phyloP scores from a whole-genome alignment of 2,329 filamentous ascomycete species.

The Apiospora arundinis region DNA sequence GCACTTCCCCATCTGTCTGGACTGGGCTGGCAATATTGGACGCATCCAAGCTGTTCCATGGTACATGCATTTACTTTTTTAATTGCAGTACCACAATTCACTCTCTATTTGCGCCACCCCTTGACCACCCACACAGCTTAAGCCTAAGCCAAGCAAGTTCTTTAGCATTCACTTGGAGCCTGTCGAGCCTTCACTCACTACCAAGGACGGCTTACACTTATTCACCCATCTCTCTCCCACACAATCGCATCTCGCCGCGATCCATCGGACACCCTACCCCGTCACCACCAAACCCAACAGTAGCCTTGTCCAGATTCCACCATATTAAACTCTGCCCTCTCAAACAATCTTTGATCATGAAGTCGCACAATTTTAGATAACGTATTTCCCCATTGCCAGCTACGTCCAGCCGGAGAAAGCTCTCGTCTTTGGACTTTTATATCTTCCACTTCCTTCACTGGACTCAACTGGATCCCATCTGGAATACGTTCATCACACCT shows the following conservation, averaged over 20 bases:
- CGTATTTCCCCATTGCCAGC: conserved; percentile 36
- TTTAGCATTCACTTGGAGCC: conserved; percentile 10
- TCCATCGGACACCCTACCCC: not conserved
- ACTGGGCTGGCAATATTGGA: not conserved
- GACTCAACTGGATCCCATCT: conserved; percentile 1
- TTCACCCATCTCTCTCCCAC: not conserved
- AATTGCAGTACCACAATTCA: conserved; percentile 17
- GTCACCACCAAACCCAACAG: conserved; percentile 10
- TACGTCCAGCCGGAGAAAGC: conserved; percentile 37
- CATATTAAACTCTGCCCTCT: conserved; percentile 17
- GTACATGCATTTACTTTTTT: not conserved
- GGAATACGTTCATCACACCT: not conserved
- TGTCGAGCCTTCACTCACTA: not conserved
- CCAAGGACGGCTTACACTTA: not conserved
- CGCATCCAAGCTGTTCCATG: conserved; percentile 11
- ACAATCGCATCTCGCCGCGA: conserved; percentile 15
- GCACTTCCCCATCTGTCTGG: not conserved
- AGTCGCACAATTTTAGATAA: conserved; percentile 41
- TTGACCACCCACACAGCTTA: conserved; percentile 4
- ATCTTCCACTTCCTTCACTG: conserved; percentile 17
- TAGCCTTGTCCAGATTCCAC: conserved; percentile 14
- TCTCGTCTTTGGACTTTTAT: conserved; percentile 15
- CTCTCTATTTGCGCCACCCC: not conserved
- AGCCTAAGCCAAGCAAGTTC: conserved; percentile 13
- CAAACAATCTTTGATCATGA: conserved; percentile 39